A percentile compares a stretch with the other conserved stretches of the same genome.
phyloP scores from a whole-genome alignment of 1,284 basidiomycete genomes.

The Ceratobasidium sp. region DNA sequence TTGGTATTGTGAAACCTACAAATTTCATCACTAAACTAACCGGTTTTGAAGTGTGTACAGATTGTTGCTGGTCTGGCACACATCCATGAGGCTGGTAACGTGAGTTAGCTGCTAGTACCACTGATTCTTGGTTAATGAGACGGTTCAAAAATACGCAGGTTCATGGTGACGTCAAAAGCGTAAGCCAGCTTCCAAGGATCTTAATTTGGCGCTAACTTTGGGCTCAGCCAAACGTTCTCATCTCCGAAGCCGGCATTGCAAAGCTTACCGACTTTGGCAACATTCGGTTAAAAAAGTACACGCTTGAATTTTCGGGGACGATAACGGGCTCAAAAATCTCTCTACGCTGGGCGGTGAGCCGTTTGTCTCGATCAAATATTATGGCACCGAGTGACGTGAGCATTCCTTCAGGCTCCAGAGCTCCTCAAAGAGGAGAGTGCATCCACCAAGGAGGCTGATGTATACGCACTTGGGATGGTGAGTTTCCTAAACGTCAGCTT shows the following conservation, averaged over 20 bases:
- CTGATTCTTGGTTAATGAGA: background rate
- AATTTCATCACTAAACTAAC: too few relatives aligned
- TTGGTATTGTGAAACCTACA: too few relatives aligned
- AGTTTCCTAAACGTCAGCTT: background rate
- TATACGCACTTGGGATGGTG: constrained; percentile 36
- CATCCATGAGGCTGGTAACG: background rate
- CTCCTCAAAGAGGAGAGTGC: background rate
- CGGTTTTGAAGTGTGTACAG: constrained; percentile 35
- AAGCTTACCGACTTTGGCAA: constrained; percentile 17
- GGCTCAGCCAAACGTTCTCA: background rate
- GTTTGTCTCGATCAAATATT: background rate
- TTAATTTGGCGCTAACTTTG: background rate
- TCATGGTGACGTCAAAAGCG: constrained; percentile 27
- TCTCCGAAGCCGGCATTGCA: background rate
- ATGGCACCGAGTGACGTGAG: background rate
- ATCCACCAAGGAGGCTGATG: background rate
- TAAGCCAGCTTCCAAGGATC: background rate
- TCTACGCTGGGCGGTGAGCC: constrained; percentile 7
- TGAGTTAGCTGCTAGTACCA: too few relatives aligned
- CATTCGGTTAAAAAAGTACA: background rate
- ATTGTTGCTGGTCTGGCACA: constrained; percentile 17
- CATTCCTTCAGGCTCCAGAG: constrained; percentile 20
- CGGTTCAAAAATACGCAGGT: background rate
- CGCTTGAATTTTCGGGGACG: constrained; percentile 17
- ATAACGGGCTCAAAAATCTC: background rate